phyloP scores from a whole-genome alignment of 805 yeast genomes.

The Yamadazyma tumulicola region DNA sequence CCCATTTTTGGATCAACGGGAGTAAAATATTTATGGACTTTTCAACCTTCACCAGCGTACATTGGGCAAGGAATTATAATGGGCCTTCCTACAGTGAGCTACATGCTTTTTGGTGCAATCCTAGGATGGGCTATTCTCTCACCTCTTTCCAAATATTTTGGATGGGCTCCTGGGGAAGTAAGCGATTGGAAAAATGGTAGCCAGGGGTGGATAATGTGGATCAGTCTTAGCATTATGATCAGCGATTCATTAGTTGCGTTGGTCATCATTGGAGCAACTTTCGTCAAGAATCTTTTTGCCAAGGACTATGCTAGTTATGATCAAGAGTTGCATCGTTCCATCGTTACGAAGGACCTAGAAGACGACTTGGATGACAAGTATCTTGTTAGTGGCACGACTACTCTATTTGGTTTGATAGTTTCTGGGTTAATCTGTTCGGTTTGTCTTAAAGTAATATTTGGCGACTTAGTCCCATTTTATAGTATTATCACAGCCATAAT shows the following conservation, averaged over 20 bases:
- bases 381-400: constrained; percentile 48
- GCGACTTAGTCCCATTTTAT: constrained; percentile 64
- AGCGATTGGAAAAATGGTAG: constrained; percentile 94
- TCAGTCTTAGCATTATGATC: constrained; percentile 89
- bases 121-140: constrained; percentile 93
- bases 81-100: constrained; percentile 89
- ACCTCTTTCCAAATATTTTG: constrained; percentile 63
- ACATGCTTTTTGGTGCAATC: constrained; percentile 86
- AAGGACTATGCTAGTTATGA: not conserved
- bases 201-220: constrained; percentile 98
- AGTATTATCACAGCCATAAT: constrained; percentile 66
- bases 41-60: constrained; percentile 96
- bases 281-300: constrained; percentile 18
- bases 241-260: constrained; percentile 86
- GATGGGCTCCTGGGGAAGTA: constrained; percentile 88
- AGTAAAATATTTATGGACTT: constrained; percentile 75
- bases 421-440: constrained; percentile 69
- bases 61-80: constrained; percentile 96
- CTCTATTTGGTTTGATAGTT: constrained; percentile 55
- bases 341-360: not conserved
- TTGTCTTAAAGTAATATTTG: constrained; percentile 67
- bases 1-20: constrained; percentile 73
- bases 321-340: constrained; percentile 1
- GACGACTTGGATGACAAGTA: constrained; percentile 22
- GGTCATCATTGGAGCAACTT: constrained; percentile 52